These are phyloP conservation scores for Geosiphon pyriformis DNA, from an alignment of 192 early-diverging fungal genomes.

Conservation along the genomic window DNA sequence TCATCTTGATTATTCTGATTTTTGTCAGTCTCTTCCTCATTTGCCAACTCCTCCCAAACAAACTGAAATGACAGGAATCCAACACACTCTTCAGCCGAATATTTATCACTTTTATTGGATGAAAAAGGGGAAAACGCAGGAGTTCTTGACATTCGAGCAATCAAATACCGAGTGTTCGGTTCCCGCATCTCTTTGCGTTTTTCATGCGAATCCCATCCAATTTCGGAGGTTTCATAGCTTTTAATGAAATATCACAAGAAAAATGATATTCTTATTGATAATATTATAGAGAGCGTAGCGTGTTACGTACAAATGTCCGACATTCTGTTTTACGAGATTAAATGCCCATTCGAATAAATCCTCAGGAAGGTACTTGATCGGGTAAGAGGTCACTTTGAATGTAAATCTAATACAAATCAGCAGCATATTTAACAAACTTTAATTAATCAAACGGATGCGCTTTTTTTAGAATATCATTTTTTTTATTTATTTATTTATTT, in stretches of 20 bases:
- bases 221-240: conserved; percentile 51
- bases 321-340: conserved; percentile 51
- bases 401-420: neutral
- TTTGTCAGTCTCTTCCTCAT: conserved; percentile 23
- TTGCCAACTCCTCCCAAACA: conserved; percentile 48
- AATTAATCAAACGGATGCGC: neutral
- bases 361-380: conserved; percentile 25
- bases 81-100: conserved; percentile 29
- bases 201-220: conserved; percentile 48
- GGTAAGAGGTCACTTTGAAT: conserved; percentile 21
- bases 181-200: conserved; percentile 51
- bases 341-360: conserved; percentile 43
- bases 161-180: conserved; percentile 43
- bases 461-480: neutral
- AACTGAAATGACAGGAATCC: conserved; percentile 49
- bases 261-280: neutral
- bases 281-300: neutral
- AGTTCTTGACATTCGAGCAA: no score
- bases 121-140: no score
- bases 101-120: no score
- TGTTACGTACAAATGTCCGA: conserved; percentile 43
- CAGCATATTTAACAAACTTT: neutral
- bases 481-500: neutral
- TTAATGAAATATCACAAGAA: neutral
- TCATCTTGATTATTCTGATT: conserved; percentile 7